Conservation (phyloP, 2,329 filamentous ascomycete genomes). For the Cladosporium sphaerospermum region DNA sequence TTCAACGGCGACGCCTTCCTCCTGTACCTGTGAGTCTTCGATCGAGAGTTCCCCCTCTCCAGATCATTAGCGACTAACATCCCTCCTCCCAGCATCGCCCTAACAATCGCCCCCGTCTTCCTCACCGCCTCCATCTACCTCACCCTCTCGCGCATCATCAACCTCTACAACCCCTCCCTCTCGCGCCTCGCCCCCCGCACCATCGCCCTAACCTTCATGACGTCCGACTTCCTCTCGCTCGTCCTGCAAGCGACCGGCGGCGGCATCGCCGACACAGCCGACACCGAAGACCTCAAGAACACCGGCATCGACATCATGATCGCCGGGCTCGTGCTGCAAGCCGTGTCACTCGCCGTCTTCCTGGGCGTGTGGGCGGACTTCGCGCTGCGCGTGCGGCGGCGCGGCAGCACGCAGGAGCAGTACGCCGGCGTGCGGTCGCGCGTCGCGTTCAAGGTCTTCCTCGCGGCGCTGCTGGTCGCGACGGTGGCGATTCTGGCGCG, state of each 20-base stretch:
- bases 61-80: constrained; percentile 14
- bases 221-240: constrained; percentile 50
- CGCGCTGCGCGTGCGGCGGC: constrained; percentile 1
- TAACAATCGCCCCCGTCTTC: constrained; percentile 41
- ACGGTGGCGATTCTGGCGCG: constrained; percentile 58
- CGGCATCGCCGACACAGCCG: constrained; percentile 28
- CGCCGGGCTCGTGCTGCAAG: constrained; percentile 56
- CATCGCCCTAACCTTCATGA: constrained; percentile 51
- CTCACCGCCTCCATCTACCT: constrained; percentile 43
- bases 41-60: background rate
- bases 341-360: constrained; percentile 52
- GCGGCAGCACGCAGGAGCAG: background rate
- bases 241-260: constrained; percentile 53
- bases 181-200: constrained; percentile 22
- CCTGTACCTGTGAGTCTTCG: constrained; percentile 20
- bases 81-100: constrained; percentile 29
- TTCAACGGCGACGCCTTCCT: constrained; percentile 39
- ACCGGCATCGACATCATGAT: constrained; percentile 58
- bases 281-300: constrained; percentile 22
- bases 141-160: constrained; percentile 36
- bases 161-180: constrained; percentile 30
- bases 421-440: background rate
- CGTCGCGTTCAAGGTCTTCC: constrained; percentile 49
- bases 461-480: constrained; percentile 48
- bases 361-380: constrained; percentile 24